Conservation (phyloP, 2,329 filamentous ascomycete species). For the Rutstroemia sp. region DNA sequence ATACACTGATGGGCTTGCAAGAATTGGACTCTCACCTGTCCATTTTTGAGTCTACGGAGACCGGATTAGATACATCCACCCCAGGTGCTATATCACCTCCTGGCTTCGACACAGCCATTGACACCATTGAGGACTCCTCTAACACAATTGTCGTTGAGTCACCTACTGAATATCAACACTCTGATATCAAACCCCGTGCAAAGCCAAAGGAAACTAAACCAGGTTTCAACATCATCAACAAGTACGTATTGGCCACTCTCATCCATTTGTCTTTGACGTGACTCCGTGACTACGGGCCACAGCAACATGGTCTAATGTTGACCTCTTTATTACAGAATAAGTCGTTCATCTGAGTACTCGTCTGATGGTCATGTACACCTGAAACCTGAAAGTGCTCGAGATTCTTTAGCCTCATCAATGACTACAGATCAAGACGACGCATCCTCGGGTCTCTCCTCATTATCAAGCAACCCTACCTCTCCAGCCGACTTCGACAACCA, state of each 20-base stretch:
- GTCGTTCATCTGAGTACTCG: constrained; percentile 16
- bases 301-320: constrained; percentile 14
- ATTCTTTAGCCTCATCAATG: constrained; percentile 46
- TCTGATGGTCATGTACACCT: constrained; percentile 24
- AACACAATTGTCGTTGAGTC: constrained; percentile 25
- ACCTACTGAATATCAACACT: constrained; percentile 11
- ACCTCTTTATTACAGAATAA: constrained; percentile 20
- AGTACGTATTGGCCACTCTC: constrained; percentile 23
- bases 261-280: constrained; percentile 1
- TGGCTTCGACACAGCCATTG: constrained; percentile 21
- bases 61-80: constrained; percentile 23
- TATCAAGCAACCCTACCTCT: constrained; percentile 58
- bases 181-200: constrained; percentile 14
- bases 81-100: constrained; percentile 25
- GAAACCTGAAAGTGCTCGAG: constrained; percentile 29
- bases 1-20: constrained; percentile 30
- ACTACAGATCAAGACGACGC: constrained; percentile 42
- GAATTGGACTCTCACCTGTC: constrained; percentile 32
- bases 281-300: constrained; percentile 11
- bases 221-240: constrained; percentile 12
- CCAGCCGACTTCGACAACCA: constrained; percentile 42
- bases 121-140: constrained; percentile 17
- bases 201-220: constrained; percentile 17
- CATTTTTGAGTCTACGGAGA: constrained; percentile 28
- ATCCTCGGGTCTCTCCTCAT: constrained; percentile 43